Conservation (phyloP, 1,139 yeast species). For the Candida smagusa region DNA sequence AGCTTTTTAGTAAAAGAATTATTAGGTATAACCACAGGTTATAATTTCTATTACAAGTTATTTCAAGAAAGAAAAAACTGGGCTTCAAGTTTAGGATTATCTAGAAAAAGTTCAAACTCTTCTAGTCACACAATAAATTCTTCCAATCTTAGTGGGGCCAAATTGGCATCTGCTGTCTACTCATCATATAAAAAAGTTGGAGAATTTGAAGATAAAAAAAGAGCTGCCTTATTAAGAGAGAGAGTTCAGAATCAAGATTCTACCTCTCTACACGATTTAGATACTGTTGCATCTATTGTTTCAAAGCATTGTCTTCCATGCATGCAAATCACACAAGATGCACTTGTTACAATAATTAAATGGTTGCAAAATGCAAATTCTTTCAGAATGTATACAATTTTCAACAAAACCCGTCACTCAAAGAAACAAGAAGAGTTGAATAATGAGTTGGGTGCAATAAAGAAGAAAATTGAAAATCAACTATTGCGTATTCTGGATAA, state of each 20-base stretch:
- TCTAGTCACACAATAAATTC: slow-evolving; percentile 1
- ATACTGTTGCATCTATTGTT: slow-evolving; percentile 21
- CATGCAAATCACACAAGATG: slow-evolving; percentile 17
- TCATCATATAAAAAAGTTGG: slow-evolving; percentile 33
- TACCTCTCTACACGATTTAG: slow-evolving; percentile 22
- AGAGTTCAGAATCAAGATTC: slow-evolving; percentile 17
- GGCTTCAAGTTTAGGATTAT: slow-evolving; percentile 10
- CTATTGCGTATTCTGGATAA: slow-evolving; percentile 13
- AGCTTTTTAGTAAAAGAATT: slow-evolving; percentile 23
- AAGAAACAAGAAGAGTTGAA: slow-evolving; percentile 14
- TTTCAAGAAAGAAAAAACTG: slow-evolving; percentile 26
- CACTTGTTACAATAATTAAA: slow-evolving; percentile 15
- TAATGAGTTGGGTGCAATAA: slow-evolving; percentile 14
- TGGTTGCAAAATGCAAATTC: slow-evolving; percentile 33
- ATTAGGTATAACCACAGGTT: slow-evolving; percentile 23
- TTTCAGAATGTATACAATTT: slow-evolving; percentile 21
- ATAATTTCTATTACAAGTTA: slow-evolving; percentile 30
- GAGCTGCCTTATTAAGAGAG: slow-evolving; percentile 20
- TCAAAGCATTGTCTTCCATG: slow-evolving; percentile 17
- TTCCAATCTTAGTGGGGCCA: slow-evolving; percentile 19
- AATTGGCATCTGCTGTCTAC: slow-evolving; percentile 24
- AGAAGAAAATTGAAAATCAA: slow-evolving; percentile 7
- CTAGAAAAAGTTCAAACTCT: slow-evolving; percentile 12
- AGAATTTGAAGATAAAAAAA: slow-evolving; percentile 22
- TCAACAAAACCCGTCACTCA: slow-evolving; percentile 12